Evolutionary conservation across 176 grass and related monocot species (phyloP).

Genomic region (maize (Zea mays)): DNA sequence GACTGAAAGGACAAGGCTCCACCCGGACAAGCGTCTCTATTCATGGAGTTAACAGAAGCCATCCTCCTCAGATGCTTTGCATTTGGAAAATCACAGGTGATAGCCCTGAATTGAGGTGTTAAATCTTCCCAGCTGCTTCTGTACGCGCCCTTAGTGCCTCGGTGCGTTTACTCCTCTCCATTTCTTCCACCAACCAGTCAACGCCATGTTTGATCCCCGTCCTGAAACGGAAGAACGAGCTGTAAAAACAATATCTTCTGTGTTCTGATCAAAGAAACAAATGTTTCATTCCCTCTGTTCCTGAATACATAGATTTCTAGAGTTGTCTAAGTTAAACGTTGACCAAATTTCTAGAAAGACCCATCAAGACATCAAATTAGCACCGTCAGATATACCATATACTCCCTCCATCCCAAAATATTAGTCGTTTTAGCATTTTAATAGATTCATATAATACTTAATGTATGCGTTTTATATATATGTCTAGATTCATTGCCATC

Average conservation of each 20-base stretch:
- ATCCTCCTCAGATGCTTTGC: conserved; percentile 29
- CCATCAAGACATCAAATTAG: too few species aligned
- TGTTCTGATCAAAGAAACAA: not conserved
- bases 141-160: conserved; percentile 60
- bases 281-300: not conserved
- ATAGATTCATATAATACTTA: too few species aligned
- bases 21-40: not conserved
- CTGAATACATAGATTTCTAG: too few species aligned
- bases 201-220: conserved; percentile 79
- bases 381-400: too few species aligned
- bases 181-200: conserved; percentile 81
- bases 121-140: conserved; percentile 62
- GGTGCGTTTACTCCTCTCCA: conserved; percentile 79
- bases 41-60: conserved; percentile 14
- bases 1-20: conserved; percentile 15
- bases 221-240: conserved; percentile 45
- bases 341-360: too few species aligned
- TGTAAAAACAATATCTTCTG: not conserved
- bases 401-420: too few species aligned
- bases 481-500: too few species aligned
- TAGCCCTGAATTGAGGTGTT: conserved; percentile 19
- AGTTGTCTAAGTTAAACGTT: too few species aligned
- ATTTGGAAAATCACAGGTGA: conserved; percentile 12
- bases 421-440: too few species aligned
- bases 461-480: too few species aligned